Evolutionary conservation across 768 basidiomycete genomes (phyloP).

Genomic region (Hydnum rufescens): DNA sequence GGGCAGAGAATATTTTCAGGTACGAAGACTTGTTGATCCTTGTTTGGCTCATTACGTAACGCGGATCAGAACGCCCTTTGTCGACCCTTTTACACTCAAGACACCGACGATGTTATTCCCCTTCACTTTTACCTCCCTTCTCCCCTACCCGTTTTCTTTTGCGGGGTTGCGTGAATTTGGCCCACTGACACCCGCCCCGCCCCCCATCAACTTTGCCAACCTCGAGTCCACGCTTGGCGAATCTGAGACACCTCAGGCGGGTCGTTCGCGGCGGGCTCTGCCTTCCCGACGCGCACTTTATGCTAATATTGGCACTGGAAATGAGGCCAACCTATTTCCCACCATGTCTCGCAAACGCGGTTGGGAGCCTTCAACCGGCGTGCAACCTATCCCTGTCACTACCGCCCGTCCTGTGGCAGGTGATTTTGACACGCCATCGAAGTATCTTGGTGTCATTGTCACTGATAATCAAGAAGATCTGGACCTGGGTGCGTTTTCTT

Average conservation of each 20-base stretch:
- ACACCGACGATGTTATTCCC: neutral
- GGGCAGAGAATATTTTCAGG: too few relatives aligned
- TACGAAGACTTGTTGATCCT: too few relatives aligned
- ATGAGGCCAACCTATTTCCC: too few relatives aligned
- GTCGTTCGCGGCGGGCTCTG: neutral
- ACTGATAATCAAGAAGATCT: too few relatives aligned
- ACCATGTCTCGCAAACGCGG: too few relatives aligned
- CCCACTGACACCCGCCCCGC: neutral
- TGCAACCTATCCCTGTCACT: too few relatives aligned
- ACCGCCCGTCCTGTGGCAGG: neutral
- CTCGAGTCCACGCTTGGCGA: neutral
- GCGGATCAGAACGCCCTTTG: too few relatives aligned
- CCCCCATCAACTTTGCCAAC: neutral
- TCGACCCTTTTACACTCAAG: too few relatives aligned
- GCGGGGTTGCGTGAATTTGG: neutral
- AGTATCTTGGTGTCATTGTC: neutral
- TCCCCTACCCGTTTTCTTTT: neutral
- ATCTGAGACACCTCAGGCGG: neutral
- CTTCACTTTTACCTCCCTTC: neutral
- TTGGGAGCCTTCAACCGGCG: neutral
- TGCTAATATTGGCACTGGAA: too few relatives aligned
- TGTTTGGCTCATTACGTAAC: too few relatives aligned
- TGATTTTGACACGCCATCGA: neutral
- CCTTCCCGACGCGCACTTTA: neutral
- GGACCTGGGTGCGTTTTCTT: neutral